phyloP scores from a whole-genome alignment of 2,329 filamentous ascomycete species.

The Penicillium sp. region DNA sequence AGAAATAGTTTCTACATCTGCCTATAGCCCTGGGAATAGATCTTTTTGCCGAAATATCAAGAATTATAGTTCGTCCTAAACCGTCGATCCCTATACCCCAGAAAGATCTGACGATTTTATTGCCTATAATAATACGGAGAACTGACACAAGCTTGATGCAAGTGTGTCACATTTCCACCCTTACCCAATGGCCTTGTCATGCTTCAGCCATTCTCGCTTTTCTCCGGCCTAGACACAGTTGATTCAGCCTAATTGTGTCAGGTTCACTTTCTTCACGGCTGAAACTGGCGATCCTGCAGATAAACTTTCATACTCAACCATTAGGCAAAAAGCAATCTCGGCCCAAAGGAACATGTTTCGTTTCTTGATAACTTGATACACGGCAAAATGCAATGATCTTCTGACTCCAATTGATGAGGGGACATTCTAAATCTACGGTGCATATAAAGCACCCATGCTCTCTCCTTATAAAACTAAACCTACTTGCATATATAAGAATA shows the following conservation, averaged over 20 bases:
- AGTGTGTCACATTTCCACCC: neutral
- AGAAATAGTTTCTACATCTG: neutral
- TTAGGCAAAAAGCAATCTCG: slow-evolving; percentile 12
- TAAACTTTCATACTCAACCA: neutral
- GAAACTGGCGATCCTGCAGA: neutral
- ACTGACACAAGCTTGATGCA: neutral
- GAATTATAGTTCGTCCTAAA: neutral
- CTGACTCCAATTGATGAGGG: neutral
- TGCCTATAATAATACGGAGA: slow-evolving; percentile 7
- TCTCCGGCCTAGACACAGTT: neutral
- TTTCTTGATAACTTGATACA: neutral
- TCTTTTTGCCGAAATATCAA: neutral
- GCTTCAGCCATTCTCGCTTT: neutral
- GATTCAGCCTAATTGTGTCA: slow-evolving; percentile 16
- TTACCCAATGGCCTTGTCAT: neutral
- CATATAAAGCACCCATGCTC: neutral
- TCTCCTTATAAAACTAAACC: no score
- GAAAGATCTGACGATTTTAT: neutral
- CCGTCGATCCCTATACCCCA: neutral
- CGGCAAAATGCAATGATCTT: neutral
- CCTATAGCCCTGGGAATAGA: neutral
- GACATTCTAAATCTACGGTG: neutral
- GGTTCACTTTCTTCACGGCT: slow-evolving; percentile 11
- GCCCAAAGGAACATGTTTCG: slow-evolving; percentile 4
- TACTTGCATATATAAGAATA: neutral